These are phyloP conservation scores for Globisporangium paroecandrum DNA, from an alignment of 352 stramenopile genomes.

Conservation along the genomic window DNA sequence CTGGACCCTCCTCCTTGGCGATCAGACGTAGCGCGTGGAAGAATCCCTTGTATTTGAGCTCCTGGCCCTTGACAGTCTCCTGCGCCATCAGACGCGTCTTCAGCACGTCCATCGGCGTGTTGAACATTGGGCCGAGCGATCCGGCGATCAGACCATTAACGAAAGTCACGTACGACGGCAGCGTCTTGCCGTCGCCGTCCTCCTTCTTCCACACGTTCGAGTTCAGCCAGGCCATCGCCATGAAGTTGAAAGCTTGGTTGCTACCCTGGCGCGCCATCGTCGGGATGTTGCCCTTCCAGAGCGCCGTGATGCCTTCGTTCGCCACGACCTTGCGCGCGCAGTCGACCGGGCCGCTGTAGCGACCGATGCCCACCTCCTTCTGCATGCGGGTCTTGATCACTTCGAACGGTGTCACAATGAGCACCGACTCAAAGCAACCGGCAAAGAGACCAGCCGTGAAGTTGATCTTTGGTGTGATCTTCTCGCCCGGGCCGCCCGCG, in stretches of 20 bases:
- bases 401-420: slow-evolving; percentile 98
- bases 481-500: slow-evolving; percentile 63
- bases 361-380: slow-evolving; percentile 90
- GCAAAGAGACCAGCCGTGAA: slow-evolving; percentile 89
- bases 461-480: slow-evolving; percentile 72
- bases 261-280: slow-evolving; percentile 96
- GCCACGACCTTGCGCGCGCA: slow-evolving; percentile 89
- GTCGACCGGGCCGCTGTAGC: slow-evolving; percentile 88
- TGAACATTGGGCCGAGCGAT: slow-evolving; percentile 83
- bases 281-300: slow-evolving; percentile 96
- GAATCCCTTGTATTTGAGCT: slow-evolving; percentile 95
- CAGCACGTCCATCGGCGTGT: slow-evolving; percentile 91
- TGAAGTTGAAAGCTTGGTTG: slow-evolving; percentile 99
- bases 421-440: slow-evolving; percentile 93
- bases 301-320: slow-evolving; percentile 91
- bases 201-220: slow-evolving; percentile 91
- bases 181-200: slow-evolving; percentile 85
- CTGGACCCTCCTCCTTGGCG: slow-evolving; percentile 91
- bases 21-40: slow-evolving; percentile 93
- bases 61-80: slow-evolving; percentile 84
- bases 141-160: slow-evolving; percentile 91
- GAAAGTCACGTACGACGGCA: slow-evolving; percentile 93
- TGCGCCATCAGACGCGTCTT: slow-evolving; percentile 94
- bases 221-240: slow-evolving; percentile 90
- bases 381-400: slow-evolving; percentile 99